These are phyloP conservation scores for Cordyceps sp. DNA, from an alignment of 2,329 filamentous ascomycete species.

Conservation along the genomic window DNA sequence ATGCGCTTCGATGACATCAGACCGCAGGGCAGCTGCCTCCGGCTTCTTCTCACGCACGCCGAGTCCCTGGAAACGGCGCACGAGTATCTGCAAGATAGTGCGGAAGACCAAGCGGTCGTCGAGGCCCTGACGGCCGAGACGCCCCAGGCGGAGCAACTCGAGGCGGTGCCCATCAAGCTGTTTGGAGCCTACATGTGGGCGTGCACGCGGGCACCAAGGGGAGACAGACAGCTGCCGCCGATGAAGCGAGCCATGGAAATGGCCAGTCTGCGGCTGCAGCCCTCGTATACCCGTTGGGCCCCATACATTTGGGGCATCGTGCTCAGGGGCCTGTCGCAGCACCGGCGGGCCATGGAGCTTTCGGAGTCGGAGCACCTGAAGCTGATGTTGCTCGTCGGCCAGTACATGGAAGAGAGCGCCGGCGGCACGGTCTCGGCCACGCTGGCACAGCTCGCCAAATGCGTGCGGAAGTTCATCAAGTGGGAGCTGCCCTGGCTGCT, in stretches of 20 bases:
- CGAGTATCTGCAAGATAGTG: slow-evolving; percentile 31
- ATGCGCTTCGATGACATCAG: slow-evolving; percentile 35
- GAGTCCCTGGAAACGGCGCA: slow-evolving; percentile 27
- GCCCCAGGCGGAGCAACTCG: slow-evolving; percentile 9
- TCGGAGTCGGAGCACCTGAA: slow-evolving; percentile 13
- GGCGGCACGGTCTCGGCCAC: slow-evolving; percentile 7
- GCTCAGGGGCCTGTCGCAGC: slow-evolving; percentile 15
- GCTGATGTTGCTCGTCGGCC: slow-evolving; percentile 10
- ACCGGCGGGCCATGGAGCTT: slow-evolving; percentile 11
- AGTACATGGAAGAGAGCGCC: slow-evolving; percentile 11
- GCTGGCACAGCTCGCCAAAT: slow-evolving; percentile 8
- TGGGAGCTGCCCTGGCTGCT: slow-evolving; percentile 9
- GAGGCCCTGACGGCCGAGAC: slow-evolving; percentile 7
- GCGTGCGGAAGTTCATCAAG: slow-evolving; percentile 6
- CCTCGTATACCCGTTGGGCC: slow-evolving; percentile 10
- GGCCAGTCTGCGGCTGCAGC: slow-evolving; percentile 9
- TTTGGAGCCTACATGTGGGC: slow-evolving; percentile 32
- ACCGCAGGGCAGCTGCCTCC: slow-evolving; percentile 32
- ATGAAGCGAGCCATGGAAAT: slow-evolving; percentile 15
- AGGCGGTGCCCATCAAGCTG: slow-evolving; percentile 12
- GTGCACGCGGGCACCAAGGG: slow-evolving; percentile 9
- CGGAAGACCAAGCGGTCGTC: slow-evolving; percentile 3
- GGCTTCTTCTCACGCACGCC: slow-evolving; percentile 37
- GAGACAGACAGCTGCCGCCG: slow-evolving; percentile 8
- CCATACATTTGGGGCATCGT: slow-evolving; percentile 16